Conservation (phyloP, 371 early-diverging fungal genomes). For the Mortierella sp. region DNA sequence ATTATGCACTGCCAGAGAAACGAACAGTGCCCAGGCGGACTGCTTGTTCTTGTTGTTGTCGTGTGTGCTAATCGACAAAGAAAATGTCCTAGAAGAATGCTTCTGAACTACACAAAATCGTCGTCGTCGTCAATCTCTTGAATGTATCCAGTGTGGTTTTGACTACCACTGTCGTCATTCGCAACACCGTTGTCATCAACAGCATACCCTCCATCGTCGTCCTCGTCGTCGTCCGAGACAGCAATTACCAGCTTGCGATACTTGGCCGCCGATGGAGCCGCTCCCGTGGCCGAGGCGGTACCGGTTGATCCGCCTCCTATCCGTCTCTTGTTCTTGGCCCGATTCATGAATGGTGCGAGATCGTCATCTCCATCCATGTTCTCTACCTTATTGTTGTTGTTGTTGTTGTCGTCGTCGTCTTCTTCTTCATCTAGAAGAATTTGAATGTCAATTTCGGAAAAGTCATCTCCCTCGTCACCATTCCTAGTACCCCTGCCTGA, state of each 20-base stretch:
- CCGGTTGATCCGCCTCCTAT: background rate
- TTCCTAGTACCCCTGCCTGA: background rate
- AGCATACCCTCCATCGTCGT: background rate
- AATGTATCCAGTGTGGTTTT: background rate
- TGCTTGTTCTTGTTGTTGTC: background rate
- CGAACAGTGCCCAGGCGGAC: background rate
- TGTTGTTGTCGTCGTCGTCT: background rate
- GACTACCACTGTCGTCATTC: background rate
- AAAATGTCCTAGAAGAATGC: background rate
- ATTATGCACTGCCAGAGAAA: background rate
- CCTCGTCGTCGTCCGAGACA: slow-evolving; percentile 8
- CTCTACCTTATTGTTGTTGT: background rate
- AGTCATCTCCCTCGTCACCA: background rate
- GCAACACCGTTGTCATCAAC: background rate
- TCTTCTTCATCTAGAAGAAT: slow-evolving; percentile 7
- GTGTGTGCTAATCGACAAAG: background rate
- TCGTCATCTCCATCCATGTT: slow-evolving; percentile 18
- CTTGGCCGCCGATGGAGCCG: background rate
- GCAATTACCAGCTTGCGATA: slow-evolving; percentile 23
- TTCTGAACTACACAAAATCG: background rate
- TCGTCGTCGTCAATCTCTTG: slow-evolving; percentile 2
- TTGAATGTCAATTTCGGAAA: slow-evolving; percentile 12
- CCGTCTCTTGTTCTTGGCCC: slow-evolving; percentile 1
- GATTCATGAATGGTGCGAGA: background rate
- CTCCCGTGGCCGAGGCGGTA: background rate